These are phyloP conservation scores for Penicillium concentricum DNA, from an alignment of 2,329 filamentous ascomycete species.

Conservation along the genomic window DNA sequence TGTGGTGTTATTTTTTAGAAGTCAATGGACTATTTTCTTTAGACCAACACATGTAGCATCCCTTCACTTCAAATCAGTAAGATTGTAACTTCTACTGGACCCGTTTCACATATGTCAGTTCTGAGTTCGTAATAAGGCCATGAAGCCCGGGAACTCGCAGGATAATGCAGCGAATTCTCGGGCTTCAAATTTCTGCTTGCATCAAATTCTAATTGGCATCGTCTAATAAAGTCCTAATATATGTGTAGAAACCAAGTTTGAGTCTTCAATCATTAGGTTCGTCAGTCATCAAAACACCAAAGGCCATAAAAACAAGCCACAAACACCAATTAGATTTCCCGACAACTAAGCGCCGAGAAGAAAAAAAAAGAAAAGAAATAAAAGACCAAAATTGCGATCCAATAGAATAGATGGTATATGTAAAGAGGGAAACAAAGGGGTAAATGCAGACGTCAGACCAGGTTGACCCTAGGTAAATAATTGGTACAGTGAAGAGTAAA, in stretches of 20 bases:
- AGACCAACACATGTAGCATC: neutral
- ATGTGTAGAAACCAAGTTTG: neutral
- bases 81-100: neutral
- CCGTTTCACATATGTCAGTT: neutral
- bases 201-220: neutral
- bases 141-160: neutral
- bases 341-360: neutral
- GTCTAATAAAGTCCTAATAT: neutral
- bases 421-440: neutral
- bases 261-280: neutral
- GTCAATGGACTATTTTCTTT: conserved; percentile 6
- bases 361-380: neutral
- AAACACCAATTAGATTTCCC: neutral
- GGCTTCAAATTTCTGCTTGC: neutral
- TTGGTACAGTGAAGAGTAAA: conserved; percentile 9
- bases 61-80: too few relatives aligned
- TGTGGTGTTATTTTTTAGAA: conserved; percentile 5
- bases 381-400: neutral
- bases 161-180: neutral
- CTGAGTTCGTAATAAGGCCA: neutral
- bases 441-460: conserved; percentile 3
- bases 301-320: neutral
- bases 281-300: neutral
- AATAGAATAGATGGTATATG: conserved; percentile 8
- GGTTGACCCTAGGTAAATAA: neutral